Evolutionary conservation across 176 grass and related monocot species (phyloP), one percentile per base, ranked within the genome.

Genomic region (Urochloa ruziziensis): DNA sequence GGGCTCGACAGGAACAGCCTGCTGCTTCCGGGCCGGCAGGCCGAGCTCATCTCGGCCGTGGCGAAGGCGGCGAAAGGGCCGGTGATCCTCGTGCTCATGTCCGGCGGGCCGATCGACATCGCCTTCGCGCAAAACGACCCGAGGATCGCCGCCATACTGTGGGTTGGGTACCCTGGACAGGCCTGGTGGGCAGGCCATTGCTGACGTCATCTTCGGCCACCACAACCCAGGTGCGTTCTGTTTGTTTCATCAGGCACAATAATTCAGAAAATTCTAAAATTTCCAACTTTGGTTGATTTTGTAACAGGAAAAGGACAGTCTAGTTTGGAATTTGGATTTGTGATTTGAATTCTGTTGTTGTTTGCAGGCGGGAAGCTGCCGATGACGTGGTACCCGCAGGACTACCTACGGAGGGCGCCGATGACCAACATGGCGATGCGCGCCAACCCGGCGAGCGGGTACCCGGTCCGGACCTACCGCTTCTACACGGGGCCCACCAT

Each of bases 351-450:
- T 84, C n/a, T n/a, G n/a, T n/a, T 52, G 47, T 19, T 19, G n/a
- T n/a, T n/a, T 61, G 53, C 46, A 97, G 93, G 96, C 14, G 96
- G 93, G 51, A 98, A 93, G 87, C 83, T 95, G 2, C 87, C 96
- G 17, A 78, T 98, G 91, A 98, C 96, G 13, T 98, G 96, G 96
- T 98, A 98, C 82, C 93, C 89, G 0, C 83, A 95, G 62, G 82
- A 80, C 1, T 98, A 93, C 54, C 75, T 98, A 27, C 68, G 70
- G 13, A 95, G 88, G 76, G 93, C 86, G 6, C 72, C 93, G 0
- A 95, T 98, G 96, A 95, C 96, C 28, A 67, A 90, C 81, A 98
- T 95, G 93, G 86, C 77, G 48, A 98, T 98, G 96, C 89, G 96
- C 0, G 79, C 96, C 6, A 44, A 95, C 57, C 74, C 61, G 25